These are phyloP conservation scores for Phyllostachys edulis DNA, from an alignment of 176 grass and related monocot genomes.

Conservation along the genomic window DNA sequence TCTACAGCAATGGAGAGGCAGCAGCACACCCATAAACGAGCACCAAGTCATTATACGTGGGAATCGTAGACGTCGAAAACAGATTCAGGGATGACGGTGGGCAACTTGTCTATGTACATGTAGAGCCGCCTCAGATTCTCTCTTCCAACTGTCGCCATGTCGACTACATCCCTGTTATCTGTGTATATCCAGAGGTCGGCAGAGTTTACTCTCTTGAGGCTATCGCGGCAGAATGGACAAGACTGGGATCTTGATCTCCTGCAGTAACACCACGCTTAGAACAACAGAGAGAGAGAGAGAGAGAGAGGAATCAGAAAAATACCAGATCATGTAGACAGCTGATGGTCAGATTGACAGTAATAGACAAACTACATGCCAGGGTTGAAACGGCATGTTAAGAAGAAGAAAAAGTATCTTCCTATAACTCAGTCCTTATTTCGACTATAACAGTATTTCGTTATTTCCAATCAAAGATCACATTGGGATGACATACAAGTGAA, in stretches of 20 bases:
- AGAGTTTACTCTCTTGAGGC: conserved; percentile 68
- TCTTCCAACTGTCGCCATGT: conserved; percentile 56
- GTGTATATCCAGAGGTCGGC: conserved; percentile 83
- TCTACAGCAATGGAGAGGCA: neutral
- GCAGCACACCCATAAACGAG: neutral
- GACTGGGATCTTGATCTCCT: conserved; percentile 87
- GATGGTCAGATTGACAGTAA: neutral
- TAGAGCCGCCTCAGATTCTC: conserved; percentile 76
- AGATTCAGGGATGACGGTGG: conserved; percentile 66
- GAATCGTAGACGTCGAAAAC: conserved; percentile 66
- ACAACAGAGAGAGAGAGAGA: neutral
- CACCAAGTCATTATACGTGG: conserved; percentile 64
- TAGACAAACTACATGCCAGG: neutral
- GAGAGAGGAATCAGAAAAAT: neutral
- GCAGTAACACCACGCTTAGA: conserved; percentile 11
- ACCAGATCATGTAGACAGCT: neutral
- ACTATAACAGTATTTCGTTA: neutral
- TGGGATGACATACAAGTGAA: neutral
- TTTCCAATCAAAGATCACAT: neutral
- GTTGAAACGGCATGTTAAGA: neutral
- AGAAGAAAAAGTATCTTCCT: neutral
- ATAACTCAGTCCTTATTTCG: neutral
- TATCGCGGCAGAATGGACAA: conserved; percentile 85
- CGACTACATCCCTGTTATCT: conserved; percentile 60
- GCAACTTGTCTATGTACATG: conserved; percentile 90